Evolutionary conservation across 164 flowering plant species (phyloP).

Genomic region (Pachysandra terminalis): DNA sequence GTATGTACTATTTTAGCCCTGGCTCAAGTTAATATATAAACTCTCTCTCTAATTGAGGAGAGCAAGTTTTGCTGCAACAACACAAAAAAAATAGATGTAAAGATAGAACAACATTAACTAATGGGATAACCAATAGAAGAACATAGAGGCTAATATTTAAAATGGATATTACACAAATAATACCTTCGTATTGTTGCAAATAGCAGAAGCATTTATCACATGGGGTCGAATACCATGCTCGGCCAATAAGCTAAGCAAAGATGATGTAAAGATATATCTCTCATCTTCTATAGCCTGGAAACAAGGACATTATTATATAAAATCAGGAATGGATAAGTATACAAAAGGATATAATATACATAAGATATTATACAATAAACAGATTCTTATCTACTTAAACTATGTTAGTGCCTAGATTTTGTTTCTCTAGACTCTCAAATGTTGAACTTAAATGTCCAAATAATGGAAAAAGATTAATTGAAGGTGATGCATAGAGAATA

Average conservation of each 20-base stretch:
- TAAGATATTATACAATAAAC: too few relatives aligned
- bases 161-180: neutral
- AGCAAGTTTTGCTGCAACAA: too few relatives aligned
- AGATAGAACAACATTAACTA: neutral
- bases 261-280: conserved; percentile 64
- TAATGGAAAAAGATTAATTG: too few relatives aligned
- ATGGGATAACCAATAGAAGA: neutral
- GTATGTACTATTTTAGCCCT: too few relatives aligned
- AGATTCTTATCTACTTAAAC: too few relatives aligned
- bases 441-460: too few relatives aligned
- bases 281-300: conserved; percentile 79
- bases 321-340: neutral
- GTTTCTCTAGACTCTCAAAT: too few relatives aligned
- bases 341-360: neutral
- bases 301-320: conserved; percentile 5
- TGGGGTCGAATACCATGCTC: conserved; percentile 72
- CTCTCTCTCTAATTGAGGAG: too few relatives aligned
- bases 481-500: too few relatives aligned
- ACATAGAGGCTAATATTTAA: neutral
- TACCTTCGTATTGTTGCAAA: conserved; percentile 69
- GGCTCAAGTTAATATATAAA: too few relatives aligned
- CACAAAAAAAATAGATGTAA: neutral
- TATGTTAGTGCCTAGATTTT: too few relatives aligned
- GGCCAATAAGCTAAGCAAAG: conserved; percentile 70
- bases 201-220: conserved; percentile 58